phyloP scores from a whole-genome alignment of 2,329 filamentous ascomycete genomes.

The Fusarium sp. region DNA sequence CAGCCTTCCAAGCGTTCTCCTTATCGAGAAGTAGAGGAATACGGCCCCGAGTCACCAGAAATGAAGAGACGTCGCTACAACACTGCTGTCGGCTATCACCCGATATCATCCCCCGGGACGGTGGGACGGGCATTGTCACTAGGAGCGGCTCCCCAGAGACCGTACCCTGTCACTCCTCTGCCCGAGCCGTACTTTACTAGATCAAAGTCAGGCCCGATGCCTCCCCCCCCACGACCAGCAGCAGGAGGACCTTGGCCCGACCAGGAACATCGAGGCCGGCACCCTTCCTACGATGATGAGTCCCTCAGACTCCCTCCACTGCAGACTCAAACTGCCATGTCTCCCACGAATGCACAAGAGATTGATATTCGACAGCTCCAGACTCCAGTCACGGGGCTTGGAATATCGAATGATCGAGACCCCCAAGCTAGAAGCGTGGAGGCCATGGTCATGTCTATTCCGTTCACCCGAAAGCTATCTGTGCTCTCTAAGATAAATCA shows the following conservation, averaged over 20 bases:
- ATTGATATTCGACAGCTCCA: slow-evolving; percentile 42
- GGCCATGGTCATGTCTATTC: slow-evolving; percentile 79
- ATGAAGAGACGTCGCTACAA: slow-evolving; percentile 71
- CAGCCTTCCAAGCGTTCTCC: slow-evolving; percentile 36
- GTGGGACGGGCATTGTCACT: slow-evolving; percentile 35
- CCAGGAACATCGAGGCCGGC: slow-evolving; percentile 48
- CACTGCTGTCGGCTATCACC: slow-evolving; percentile 49
- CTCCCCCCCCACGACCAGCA: slow-evolving; percentile 63
- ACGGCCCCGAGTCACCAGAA: slow-evolving; percentile 59
- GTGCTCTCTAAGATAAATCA: slow-evolving; percentile 81
- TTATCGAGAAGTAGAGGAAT: slow-evolving; percentile 48
- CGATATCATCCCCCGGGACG: slow-evolving; percentile 26
- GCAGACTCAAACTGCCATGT: slow-evolving; percentile 54
- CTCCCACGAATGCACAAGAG: slow-evolving; percentile 40
- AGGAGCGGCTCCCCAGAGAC: slow-evolving; percentile 31
- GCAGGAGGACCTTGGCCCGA: slow-evolving; percentile 43
- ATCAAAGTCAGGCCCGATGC: slow-evolving; percentile 57
- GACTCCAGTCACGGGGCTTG: slow-evolving; percentile 43
- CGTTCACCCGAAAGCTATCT: slow-evolving; percentile 79
- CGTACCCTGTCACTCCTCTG: slow-evolving; percentile 41
- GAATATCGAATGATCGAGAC: slow-evolving; percentile 38
- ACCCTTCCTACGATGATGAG: slow-evolving; percentile 61
- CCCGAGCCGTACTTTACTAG: slow-evolving; percentile 47
- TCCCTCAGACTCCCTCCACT: slow-evolving; percentile 64
- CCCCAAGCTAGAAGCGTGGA: slow-evolving; percentile 62